These are phyloP conservation scores for Quercus bicolor DNA, from an alignment of 306 rosid genomes.

Conservation along the genomic window DNA sequence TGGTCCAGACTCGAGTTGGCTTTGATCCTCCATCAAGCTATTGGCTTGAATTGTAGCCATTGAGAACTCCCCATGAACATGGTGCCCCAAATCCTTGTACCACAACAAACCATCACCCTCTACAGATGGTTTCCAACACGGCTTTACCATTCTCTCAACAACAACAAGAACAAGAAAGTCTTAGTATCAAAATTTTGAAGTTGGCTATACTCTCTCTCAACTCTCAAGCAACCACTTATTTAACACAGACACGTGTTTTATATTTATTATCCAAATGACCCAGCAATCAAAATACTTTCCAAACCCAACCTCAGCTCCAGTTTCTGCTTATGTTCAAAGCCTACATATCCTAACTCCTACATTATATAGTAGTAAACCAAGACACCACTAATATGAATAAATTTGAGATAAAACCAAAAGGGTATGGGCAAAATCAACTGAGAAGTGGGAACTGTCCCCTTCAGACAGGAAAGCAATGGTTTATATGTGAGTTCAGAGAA, in stretches of 20 bases:
- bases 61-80: constrained; percentile 73
- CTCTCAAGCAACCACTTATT: constrained; percentile 9
- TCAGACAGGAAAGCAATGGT: constrained; percentile 49
- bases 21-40: constrained; percentile 62
- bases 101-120: constrained; percentile 67
- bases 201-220: too few relatives aligned
- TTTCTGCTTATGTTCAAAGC: constrained; percentile 33
- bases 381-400: constrained; percentile 58
- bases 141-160: constrained; percentile 48
- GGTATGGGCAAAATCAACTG: constrained; percentile 73
- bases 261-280: constrained; percentile 36
- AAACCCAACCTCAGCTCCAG: constrained; percentile 25
- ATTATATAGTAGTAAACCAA: constrained; percentile 36
- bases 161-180: too few relatives aligned
- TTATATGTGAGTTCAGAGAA: constrained; percentile 72
- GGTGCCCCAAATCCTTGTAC: constrained; percentile 79
- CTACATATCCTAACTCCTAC: constrained; percentile 32
- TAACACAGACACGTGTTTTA: not conserved
- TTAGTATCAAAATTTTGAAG: too few relatives aligned
- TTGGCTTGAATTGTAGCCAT: constrained; percentile 92
- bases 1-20: constrained; percentile 79
- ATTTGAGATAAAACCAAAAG: constrained; percentile 48
- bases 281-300: constrained; percentile 13
- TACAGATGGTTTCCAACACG: constrained; percentile 60
- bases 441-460: constrained; percentile 36